Base-by-base conservation (phyloP, 192 early-diverging fungal genomes). In the Linnemannia hyalina region DNA sequence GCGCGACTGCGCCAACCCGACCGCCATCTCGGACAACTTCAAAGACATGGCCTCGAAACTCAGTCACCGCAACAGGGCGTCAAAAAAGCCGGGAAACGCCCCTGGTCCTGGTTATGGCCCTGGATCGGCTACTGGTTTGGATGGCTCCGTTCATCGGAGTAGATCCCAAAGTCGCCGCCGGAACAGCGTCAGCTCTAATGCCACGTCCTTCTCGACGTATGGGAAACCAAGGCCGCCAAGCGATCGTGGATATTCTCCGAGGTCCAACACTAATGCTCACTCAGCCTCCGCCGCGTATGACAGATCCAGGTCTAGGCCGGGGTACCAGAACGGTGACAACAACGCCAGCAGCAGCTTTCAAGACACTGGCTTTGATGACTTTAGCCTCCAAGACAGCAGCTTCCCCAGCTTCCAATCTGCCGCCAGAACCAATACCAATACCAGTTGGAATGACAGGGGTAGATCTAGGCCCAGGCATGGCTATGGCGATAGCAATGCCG, bases 1-100 rank as follows among this genome's bases (percentile, higher is more conserved):
- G 70, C 91, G 92, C 15, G 90, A 91, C 47, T 92, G 97, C 23
- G 92, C 92, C 63, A 94, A 92, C 26, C 76, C 97, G 71, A 93
- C 95, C 52, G 92, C 93, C 60, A 93, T 93, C 4, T 97, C 95
- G 86, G 97, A 98, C 84, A 85, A 83, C 35, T 92, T 94, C 41
- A 86, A 86, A 84, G 91, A 93, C 79, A 91, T 88, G 80, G 90
- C 73, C 49, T 74, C 75, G 74, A 69, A 75, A 9, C 70, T 75
- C 32, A 85, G 70, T 41, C 78, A 76, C 40, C 87, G 77, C 60
- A 40, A 40, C 3, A 80, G 80, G 29, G 42, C 80, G 11, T 68
- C 80, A 6, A 47, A 65, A 29, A 65, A 32, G 11, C 8, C 60
- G 3, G 3, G 26, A 1, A 65, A 26, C 60, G 10, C 29, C 29